Conservation (phyloP, 768 basidiomycete species). For the Tylopilus sp. region DNA sequence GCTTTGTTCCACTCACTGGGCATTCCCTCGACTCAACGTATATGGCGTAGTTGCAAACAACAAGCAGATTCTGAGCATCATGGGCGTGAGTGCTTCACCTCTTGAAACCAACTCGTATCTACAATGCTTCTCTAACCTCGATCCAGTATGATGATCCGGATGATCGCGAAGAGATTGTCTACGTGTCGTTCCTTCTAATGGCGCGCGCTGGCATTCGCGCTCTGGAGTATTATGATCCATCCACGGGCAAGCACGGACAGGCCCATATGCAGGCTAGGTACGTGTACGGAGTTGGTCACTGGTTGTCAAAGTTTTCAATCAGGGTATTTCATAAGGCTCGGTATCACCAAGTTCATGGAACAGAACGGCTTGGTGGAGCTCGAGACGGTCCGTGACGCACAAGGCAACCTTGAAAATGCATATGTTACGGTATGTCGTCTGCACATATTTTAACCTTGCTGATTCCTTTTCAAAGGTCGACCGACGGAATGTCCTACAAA, state of each 20-base stretch:
- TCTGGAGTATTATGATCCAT: constrained; percentile 81
- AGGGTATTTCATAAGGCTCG: constrained; percentile 45
- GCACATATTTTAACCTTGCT: too few species aligned
- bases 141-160: constrained; percentile 61
- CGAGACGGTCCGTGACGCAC: constrained; percentile 58
- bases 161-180: constrained; percentile 76
- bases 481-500: constrained; percentile 58
- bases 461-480: constrained; percentile 51
- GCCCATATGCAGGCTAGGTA: constrained; percentile 91
- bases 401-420: constrained; percentile 61
- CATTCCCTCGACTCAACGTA: not conserved
- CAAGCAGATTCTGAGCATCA: constrained; percentile 71
- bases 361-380: constrained; percentile 64
- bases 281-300: constrained; percentile 10
- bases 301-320: not conserved
- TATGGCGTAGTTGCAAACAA: constrained; percentile 61
- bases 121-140: not conserved
- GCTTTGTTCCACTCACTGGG: constrained; percentile 17
- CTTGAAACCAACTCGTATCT: not conserved
- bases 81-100: constrained; percentile 51
- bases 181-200: constrained; percentile 81
- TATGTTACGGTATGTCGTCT: constrained; percentile 57
- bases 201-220: constrained; percentile 78
- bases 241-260: constrained; percentile 79
- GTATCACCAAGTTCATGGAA: constrained; percentile 80